phyloP scores from a whole-genome alignment of 2,329 filamentous ascomycete species.

The Rhynchosporium graminicola region DNA sequence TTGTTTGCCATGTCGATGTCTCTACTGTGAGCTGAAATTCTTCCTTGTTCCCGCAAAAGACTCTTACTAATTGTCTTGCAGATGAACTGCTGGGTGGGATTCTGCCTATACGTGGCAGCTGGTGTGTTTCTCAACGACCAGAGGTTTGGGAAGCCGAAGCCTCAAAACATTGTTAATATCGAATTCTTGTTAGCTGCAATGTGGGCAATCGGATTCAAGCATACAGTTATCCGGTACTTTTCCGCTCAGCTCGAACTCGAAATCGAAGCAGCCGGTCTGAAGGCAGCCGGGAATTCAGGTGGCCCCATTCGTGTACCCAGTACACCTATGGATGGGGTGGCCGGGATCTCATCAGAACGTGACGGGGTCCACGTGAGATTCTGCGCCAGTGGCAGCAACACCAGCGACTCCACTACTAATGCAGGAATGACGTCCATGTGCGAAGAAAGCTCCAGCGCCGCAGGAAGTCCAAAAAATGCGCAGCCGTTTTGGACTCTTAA shows the following conservation, averaged over 20 bases:
- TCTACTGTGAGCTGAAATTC: slow-evolving; percentile 56
- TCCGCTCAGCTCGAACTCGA: slow-evolving; percentile 85
- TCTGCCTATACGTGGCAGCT: slow-evolving; percentile 83
- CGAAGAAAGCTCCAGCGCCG: slow-evolving; percentile 9
- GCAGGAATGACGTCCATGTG: neutral
- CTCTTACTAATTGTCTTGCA: slow-evolving; percentile 40
- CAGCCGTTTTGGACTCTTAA: neutral
- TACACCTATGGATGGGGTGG: slow-evolving; percentile 27
- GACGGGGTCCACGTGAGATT: slow-evolving; percentile 28
- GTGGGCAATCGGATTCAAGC: slow-evolving; percentile 71
- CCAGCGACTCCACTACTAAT: neutral
- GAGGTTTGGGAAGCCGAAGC: slow-evolving; percentile 42
- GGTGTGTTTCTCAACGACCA: slow-evolving; percentile 82
- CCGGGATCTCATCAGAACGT: slow-evolving; percentile 24
- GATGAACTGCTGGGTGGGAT: slow-evolving; percentile 77
- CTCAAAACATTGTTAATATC: slow-evolving; percentile 50
- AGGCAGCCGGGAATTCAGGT: neutral
- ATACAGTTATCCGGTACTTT: slow-evolving; percentile 79
- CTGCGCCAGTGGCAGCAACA: neutral
- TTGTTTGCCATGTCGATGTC: slow-evolving; percentile 70
- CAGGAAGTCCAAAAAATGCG: slow-evolving; percentile 11
- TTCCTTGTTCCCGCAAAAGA: slow-evolving; percentile 21
- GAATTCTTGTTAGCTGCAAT: slow-evolving; percentile 79
- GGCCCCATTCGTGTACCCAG: slow-evolving; percentile 15
- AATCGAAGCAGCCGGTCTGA: slow-evolving; percentile 52